These are phyloP conservation scores for Schizonepeta tenuifolia DNA, from an alignment of 257 asterid genomes.

Conservation along the genomic window DNA sequence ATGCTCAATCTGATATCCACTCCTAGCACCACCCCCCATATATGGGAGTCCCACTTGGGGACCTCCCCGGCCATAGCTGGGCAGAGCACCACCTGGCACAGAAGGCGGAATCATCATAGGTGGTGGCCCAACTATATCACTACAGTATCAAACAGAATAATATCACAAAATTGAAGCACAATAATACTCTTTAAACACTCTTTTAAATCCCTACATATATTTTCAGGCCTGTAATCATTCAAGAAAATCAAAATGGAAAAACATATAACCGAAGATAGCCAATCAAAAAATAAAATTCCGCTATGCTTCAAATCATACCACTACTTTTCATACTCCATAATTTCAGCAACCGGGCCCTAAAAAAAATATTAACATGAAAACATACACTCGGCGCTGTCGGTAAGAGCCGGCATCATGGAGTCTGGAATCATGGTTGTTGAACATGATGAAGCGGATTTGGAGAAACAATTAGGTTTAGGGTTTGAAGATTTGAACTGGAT, in stretches of 20 bases:
- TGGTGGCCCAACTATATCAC: constrained; percentile 71
- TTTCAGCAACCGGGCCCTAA: neutral
- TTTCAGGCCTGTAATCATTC: neutral
- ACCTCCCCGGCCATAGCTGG: constrained; percentile 61
- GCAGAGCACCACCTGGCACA: constrained; percentile 51
- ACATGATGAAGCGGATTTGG: constrained; percentile 47
- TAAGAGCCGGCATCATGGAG: constrained; percentile 69
- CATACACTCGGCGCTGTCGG: constrained; percentile 86
- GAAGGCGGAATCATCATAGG: constrained; percentile 55
- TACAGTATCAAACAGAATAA: constrained; percentile 33
- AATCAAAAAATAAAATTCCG: neutral
- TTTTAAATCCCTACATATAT: neutral
- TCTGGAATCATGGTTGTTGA: constrained; percentile 64
- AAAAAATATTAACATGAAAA: neutral
- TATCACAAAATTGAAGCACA: constrained; percentile 26
- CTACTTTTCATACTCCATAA: constrained; percentile 7
- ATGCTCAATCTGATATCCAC: constrained; percentile 44
- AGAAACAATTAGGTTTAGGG: constrained; percentile 34
- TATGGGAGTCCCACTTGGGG: constrained; percentile 50
- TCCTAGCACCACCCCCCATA: constrained; percentile 40
- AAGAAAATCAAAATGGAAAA: neutral
- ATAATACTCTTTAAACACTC: neutral
- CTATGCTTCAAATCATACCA: neutral
- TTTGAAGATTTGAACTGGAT: constrained; percentile 33
- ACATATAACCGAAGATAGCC: neutral